Evolutionary conservation across 768 basidiomycete genomes (phyloP).

Genomic region (Auricularia sp.): DNA sequence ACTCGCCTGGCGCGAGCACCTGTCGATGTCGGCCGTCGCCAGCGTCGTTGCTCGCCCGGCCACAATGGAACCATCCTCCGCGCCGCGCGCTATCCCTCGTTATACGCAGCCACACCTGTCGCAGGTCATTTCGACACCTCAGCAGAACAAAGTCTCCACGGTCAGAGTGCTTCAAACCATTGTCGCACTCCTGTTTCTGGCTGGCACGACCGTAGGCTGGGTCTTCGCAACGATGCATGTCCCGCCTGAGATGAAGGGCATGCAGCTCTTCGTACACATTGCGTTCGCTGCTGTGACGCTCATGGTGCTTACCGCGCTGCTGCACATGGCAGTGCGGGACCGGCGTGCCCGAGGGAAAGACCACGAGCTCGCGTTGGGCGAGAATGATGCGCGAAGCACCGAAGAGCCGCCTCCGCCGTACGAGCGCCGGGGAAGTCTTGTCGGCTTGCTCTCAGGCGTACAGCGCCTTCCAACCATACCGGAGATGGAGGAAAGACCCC

Average conservation of each 20-base stretch:
- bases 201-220: background rate
- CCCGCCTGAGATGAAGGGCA: background rate
- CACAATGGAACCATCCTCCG: background rate
- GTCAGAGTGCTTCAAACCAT: background rate
- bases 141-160: background rate
- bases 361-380: too few species aligned
- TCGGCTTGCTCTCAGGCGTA: background rate
- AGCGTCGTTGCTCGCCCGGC: background rate
- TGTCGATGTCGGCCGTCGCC: background rate
- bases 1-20: background rate
- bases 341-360: too few species aligned
- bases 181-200: background rate
- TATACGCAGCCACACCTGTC: background rate
- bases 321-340: background rate
- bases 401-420: background rate
- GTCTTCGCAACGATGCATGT: background rate
- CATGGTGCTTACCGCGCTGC: background rate
- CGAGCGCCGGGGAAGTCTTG: background rate
- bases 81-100: background rate
- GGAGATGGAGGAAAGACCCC: background rate
- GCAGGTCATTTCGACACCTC: background rate
- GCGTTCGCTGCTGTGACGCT: background rate
- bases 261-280: background rate
- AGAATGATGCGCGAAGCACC: background rate
- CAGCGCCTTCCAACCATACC: background rate